Conservation (phyloP, 768 basidiomycete genomes). For the Auricularia sp. region DNA sequence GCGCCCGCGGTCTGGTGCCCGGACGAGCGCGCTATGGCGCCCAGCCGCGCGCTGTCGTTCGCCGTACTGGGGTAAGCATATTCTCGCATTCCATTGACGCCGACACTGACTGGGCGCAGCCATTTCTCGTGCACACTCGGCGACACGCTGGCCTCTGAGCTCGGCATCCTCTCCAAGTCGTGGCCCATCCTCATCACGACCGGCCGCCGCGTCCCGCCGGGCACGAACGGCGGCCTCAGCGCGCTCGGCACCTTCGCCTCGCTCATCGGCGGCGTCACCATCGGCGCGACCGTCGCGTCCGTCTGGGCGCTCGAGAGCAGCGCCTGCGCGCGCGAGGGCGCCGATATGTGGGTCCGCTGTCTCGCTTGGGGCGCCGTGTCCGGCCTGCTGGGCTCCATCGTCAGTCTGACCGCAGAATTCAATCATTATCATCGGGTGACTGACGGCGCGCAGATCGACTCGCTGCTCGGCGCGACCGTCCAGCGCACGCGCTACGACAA, state of each 20-base stretch:
- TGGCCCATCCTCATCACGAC: constrained; percentile 75
- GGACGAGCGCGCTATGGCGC: background rate
- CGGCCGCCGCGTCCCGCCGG: constrained; percentile 62
- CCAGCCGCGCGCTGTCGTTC: constrained; percentile 52
- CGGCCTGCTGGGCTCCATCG: constrained; percentile 74
- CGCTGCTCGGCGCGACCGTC: constrained; percentile 76
- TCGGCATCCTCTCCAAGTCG: constrained; percentile 71
- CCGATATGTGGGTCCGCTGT: constrained; percentile 28
- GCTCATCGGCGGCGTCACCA: constrained; percentile 56
- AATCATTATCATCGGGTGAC: background rate
- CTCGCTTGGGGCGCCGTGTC: constrained; percentile 52
- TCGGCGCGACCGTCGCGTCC: constrained; percentile 53
- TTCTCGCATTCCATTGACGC: background rate
- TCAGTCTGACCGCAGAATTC: constrained; percentile 29
- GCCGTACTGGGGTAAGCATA: constrained; percentile 51
- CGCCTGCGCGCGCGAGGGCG: constrained; percentile 30
- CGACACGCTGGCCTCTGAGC: constrained; percentile 87
- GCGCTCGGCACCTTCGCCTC: constrained; percentile 66
- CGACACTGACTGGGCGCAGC: constrained; percentile 26
- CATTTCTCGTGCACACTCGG: constrained; percentile 86
- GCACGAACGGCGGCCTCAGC: constrained; percentile 86
- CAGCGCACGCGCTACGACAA: constrained; percentile 70
- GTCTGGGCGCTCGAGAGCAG: constrained; percentile 54
- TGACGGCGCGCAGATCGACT: constrained; percentile 54
- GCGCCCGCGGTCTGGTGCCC: constrained; percentile 52